Base-by-base conservation (phyloP, 768 basidiomycete species). In the Suillus placidus region DNA sequence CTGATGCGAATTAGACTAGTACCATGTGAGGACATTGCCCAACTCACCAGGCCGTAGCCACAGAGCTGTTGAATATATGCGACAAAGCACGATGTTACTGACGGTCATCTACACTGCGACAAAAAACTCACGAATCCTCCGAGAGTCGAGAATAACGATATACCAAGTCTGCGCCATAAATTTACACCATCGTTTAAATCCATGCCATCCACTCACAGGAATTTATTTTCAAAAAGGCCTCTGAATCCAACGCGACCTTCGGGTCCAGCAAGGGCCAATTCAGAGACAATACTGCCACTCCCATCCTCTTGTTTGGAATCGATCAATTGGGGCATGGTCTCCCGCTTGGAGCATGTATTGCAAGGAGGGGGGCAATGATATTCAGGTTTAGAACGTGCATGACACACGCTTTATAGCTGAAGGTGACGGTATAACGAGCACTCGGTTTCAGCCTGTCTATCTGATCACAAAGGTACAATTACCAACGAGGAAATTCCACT, bases 141-240 rank as follows among this genome's bases (percentile, higher is more conserved):
- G 51, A 76, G 47, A 6, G 75, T 70, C 49, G 76, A 76, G 62
- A 76, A 77, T 47, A 68, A 73, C 6, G 75, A 74, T 66, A 77
- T 66, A 30, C 75, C 73, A 64, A 77, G 70, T 63, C 75, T 76
- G 49, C 12, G 32, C 6, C 45, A 43, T 23, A 30, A 35, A 34
- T 60, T 13, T 14, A 60, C 66, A 49, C 68, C 62, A 56, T 67
- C 26, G 0, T 40, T 43, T 2, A 6, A 16, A 49, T 38, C 10
- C 4, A 34, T 10, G 10, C 9, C 18, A 45, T 16, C 35, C 42
- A 60, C 74, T 70, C 67, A 77, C 75, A 76, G 66, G 45, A 68
- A 71, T 35, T n/a, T 42, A 52, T 76, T 76, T 8, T 76, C 69
- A 60, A 76, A 72, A 34, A 77, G 65, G 16, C 72, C 75, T 35